Evolutionary conservation across 2,329 filamentous ascomycete species (phyloP).

Genomic region (Hymenoscyphus repandus): DNA sequence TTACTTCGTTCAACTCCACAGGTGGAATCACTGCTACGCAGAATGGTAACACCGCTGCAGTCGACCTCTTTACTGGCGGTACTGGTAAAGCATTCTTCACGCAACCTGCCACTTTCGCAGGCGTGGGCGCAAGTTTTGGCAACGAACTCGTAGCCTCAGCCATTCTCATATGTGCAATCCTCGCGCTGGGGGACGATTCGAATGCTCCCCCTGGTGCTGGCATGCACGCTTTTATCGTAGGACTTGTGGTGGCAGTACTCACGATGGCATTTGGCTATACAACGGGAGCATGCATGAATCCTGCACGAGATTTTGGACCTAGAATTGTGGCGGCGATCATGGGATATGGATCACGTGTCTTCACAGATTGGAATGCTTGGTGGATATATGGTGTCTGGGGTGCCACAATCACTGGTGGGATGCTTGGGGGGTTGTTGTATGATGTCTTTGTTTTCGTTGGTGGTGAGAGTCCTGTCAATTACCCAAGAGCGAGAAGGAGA

Average conservation of each 20-base stretch:
- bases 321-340: conserved; percentile 39
- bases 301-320: conserved; percentile 42
- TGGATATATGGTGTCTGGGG: conserved; percentile 36
- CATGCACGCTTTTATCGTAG: conserved; percentile 43
- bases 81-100: conserved; percentile 9
- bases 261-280: conserved; percentile 37
- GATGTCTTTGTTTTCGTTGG: conserved; percentile 2
- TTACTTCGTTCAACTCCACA: conserved; percentile 3
- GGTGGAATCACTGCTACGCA: neutral
- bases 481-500: neutral
- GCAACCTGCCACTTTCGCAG: conserved; percentile 2
- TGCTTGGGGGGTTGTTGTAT: conserved; percentile 35
- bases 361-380: conserved; percentile 39
- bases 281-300: conserved; percentile 42
- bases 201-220: conserved; percentile 41
- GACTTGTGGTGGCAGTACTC: conserved; percentile 33
- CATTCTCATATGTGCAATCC: conserved; percentile 35
- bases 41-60: neutral
- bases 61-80: conserved; percentile 1
- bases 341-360: conserved; percentile 37
- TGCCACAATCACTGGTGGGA: conserved; percentile 33
- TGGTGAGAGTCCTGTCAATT: conserved; percentile 1
- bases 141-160: conserved; percentile 40
- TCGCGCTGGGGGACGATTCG: conserved; percentile 39
- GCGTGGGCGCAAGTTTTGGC: conserved; percentile 35